Evolutionary conservation across 2,329 filamentous ascomycete genomes (phyloP).

Genomic region (Arthrobotrys entomopaga): DNA sequence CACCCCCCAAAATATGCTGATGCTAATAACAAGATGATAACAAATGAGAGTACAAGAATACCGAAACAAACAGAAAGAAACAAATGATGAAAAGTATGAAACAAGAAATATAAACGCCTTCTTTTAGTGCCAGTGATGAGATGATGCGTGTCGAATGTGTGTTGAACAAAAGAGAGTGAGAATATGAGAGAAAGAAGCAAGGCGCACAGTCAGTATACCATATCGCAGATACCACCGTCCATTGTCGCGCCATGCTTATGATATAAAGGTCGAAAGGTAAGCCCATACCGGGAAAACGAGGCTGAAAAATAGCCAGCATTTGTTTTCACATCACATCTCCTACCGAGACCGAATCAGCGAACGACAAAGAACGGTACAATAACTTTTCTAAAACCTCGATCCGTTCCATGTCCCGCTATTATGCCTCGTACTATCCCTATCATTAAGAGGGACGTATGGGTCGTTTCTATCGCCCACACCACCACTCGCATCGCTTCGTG

Average conservation of each 20-base stretch:
- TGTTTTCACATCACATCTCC: background rate
- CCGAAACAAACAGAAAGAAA: background rate
- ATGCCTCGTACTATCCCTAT: conserved; percentile 34
- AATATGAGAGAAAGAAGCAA: no score
- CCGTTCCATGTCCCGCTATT: conserved; percentile 42
- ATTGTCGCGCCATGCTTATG: no score
- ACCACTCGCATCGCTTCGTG: conserved; percentile 47
- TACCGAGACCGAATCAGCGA: conserved; percentile 6
- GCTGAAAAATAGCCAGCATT: background rate
- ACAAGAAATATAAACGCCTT: conserved; percentile 21
- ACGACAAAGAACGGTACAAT: conserved; percentile 11
- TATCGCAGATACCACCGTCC: no score
- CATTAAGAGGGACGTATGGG: conserved; percentile 44
- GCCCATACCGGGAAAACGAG: no score
- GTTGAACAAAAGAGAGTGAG: no score
- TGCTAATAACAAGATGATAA: conserved; percentile 27
- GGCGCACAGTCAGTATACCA: no score
- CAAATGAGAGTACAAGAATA: conserved; percentile 34
- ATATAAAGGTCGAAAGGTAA: no score
- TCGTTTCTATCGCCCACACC: conserved; percentile 29
- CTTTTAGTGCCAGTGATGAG: background rate
- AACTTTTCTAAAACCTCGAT: conserved; percentile 41
- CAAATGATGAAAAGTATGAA: conserved; percentile 13
- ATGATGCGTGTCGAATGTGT: background rate
- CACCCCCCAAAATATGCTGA: conserved; percentile 35